Evolutionary conservation across 805 yeast species (phyloP).

Genomic region (Candida silvicultrix): DNA sequence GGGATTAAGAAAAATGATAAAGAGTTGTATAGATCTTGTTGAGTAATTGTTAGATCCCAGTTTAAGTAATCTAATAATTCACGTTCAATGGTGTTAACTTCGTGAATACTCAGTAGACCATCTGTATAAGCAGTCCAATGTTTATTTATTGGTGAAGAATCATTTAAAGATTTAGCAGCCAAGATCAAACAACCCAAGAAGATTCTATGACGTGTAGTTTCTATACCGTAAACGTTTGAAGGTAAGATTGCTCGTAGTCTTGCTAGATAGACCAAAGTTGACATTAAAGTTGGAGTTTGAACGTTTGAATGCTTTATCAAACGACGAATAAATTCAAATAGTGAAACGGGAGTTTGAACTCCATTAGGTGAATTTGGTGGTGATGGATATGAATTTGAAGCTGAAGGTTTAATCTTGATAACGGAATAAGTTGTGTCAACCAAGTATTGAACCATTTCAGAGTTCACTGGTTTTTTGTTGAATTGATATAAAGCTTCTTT

Average conservation of each 20-base stretch:
- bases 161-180: constrained; percentile 91
- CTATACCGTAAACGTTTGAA: constrained; percentile 84
- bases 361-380: constrained; percentile 33
- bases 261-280: constrained; percentile 77
- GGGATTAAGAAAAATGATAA: constrained; percentile 72
- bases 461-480: constrained; percentile 47
- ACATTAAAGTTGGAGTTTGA: constrained; percentile 92
- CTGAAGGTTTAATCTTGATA: constrained; percentile 35
- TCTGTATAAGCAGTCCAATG: constrained; percentile 95
- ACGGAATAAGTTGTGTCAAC: constrained; percentile 54
- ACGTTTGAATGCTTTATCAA: constrained; percentile 81
- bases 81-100: constrained; percentile 86
- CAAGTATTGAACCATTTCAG: constrained; percentile 52
- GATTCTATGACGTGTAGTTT: constrained; percentile 87
- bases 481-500: constrained; percentile 46
- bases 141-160: constrained; percentile 89
- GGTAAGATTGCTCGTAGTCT: constrained; percentile 77
- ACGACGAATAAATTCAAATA: constrained; percentile 61
- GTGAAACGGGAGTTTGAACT: constrained; percentile 21
- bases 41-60: constrained; percentile 75
- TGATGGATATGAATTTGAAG: constrained; percentile 23
- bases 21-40: constrained; percentile 61
- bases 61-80: constrained; percentile 77
- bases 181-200: constrained; percentile 83
- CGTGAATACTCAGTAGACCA: constrained; percentile 69